A percentile compares a stretch with the other conserved stretches of the same genome.
These are phyloP conservation scores for Skeletonema marinoi DNA, from an alignment of 108 stramenopile species.

Conservation along the genomic window DNA sequence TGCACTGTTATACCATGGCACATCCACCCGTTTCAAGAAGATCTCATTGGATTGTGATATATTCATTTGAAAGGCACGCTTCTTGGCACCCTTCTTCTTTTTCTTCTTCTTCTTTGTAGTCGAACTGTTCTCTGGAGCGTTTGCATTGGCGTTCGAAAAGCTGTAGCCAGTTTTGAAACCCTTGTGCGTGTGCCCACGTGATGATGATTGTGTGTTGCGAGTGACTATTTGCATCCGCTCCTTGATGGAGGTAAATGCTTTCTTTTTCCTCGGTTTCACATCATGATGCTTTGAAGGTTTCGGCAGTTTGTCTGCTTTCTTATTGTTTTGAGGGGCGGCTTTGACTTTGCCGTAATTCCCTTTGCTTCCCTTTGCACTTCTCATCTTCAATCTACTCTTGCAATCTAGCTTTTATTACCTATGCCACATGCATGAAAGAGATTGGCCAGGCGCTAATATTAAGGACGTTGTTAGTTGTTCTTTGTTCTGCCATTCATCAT, in stretches of 20 bases:
- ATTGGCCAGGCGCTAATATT: background rate
- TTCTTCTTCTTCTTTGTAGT: background rate
- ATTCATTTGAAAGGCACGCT: slow-evolving; percentile 28
- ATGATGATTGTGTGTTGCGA: background rate
- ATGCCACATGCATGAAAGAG: background rate
- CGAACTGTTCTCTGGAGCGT: background rate
- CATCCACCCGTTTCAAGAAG: slow-evolving; percentile 5
- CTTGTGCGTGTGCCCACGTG: background rate
- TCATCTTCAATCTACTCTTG: background rate
- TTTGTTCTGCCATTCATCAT: too few species aligned
- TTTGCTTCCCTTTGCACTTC: background rate
- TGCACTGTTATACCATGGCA: slow-evolving; percentile 19
- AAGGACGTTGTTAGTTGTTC: too few species aligned
- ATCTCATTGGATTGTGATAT: slow-evolving; percentile 16
- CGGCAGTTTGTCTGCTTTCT: background rate
- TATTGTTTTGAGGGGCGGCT: background rate
- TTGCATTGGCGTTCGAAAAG: background rate
- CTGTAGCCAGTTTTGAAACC: background rate
- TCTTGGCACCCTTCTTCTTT: background rate
- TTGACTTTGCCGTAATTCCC: background rate
- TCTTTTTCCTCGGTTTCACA: background rate
- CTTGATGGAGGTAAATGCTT: background rate
- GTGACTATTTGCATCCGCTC: background rate
- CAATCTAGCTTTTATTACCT: background rate
- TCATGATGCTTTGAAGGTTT: background rate